A percentile compares a stretch with the other conserved stretches of the same genome.
These are phyloP conservation scores for Boletales sp. DNA, from an alignment of 768 basidiomycete genomes.

Conservation along the genomic window DNA sequence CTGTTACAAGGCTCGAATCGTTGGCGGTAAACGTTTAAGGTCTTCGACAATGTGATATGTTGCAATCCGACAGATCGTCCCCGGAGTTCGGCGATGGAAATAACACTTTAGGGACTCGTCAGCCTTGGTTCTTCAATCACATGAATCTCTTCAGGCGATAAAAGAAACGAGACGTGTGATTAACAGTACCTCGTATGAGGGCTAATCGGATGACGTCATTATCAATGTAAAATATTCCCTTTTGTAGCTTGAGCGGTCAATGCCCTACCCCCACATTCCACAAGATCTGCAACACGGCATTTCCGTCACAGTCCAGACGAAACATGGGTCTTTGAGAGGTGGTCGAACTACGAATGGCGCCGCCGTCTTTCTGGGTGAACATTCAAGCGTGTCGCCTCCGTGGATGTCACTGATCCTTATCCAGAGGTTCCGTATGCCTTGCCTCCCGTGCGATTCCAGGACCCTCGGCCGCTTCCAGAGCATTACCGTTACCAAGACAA, in stretches of 20 bases:
- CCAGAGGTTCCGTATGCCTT: constrained; percentile 71
- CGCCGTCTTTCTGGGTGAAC: constrained; percentile 59
- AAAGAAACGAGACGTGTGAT: too few species aligned
- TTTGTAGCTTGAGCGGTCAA: neutral
- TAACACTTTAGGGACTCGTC: neutral
- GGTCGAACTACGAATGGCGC: constrained; percentile 58
- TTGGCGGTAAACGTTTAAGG: too few species aligned
- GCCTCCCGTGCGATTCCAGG: constrained; percentile 59
- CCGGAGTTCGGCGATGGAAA: constrained; percentile 2
- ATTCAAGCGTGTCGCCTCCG: too few species aligned
- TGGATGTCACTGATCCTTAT: neutral
- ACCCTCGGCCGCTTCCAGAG: constrained; percentile 54
- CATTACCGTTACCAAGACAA: constrained; percentile 54
- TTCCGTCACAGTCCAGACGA: constrained; percentile 40
- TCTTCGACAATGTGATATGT: constrained; percentile 1
- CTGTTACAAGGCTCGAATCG: too few species aligned
- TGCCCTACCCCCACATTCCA: neutral
- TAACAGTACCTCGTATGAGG: too few species aligned
- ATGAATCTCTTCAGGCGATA: too few species aligned
- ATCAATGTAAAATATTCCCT: too few species aligned
- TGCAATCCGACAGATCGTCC: constrained; percentile 6
- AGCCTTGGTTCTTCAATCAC: neutral
- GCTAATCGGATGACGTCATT: too few species aligned
- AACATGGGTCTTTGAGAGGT: constrained; percentile 54
- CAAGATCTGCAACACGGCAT: constrained; percentile 5